These are phyloP conservation scores for Emmonsiellopsis sp. DNA, from an alignment of 2,329 filamentous ascomycete species.

Conservation along the genomic window DNA sequence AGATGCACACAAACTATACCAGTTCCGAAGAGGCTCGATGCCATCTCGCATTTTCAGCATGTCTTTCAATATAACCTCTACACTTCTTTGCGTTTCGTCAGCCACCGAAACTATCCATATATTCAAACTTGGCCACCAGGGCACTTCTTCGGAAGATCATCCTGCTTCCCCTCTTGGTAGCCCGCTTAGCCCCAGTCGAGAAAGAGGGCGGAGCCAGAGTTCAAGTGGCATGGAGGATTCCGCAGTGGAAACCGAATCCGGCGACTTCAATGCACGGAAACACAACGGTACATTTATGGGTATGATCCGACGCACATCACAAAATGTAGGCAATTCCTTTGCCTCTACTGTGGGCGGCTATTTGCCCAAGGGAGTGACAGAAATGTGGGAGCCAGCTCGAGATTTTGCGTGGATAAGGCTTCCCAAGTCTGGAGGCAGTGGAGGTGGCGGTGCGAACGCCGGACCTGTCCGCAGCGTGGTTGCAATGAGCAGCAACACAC, in stretches of 20 bases:
- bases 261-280: constrained; percentile 32
- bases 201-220: constrained; percentile 18
- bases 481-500: constrained; percentile 87
- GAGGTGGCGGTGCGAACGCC: constrained; percentile 22
- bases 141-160: constrained; percentile 19
- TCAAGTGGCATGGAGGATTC: constrained; percentile 23
- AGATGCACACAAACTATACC: constrained; percentile 82
- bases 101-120: constrained; percentile 95
- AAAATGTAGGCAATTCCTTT: constrained; percentile 82
- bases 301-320: constrained; percentile 86
- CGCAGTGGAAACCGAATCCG: constrained; percentile 19
- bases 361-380: constrained; percentile 82
- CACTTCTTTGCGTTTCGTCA: constrained; percentile 87
- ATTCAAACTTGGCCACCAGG: constrained; percentile 60
- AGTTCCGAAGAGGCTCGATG: constrained; percentile 91
- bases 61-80: constrained; percentile 94
- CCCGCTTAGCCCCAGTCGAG: constrained; percentile 6
- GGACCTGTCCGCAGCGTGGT: constrained; percentile 78
- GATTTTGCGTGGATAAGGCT: constrained; percentile 97
- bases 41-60: constrained; percentile 96
- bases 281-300: constrained; percentile 73
- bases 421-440: constrained; percentile 48
- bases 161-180: constrained; percentile 16
- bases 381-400: constrained; percentile 92
- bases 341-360: constrained; percentile 86